Percentiles rank a stretch among this genome's conserved stretches.
Evolutionary conservation across 257 asterid species (phyloP).

Genomic region (Nicotiana attenuata): DNA sequence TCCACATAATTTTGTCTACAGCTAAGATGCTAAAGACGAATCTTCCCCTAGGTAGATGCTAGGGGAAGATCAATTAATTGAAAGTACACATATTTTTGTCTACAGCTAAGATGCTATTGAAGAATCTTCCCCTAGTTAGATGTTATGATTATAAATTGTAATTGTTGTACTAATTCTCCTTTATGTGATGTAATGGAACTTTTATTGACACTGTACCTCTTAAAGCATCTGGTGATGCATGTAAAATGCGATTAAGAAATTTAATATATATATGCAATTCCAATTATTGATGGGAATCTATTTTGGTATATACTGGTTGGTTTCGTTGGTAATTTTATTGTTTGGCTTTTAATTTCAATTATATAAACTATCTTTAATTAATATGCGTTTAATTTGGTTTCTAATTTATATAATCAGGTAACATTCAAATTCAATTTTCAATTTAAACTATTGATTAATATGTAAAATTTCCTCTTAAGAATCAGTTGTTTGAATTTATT

Average conservation of each 20-base stretch:
- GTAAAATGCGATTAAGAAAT: background rate
- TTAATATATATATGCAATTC: background rate
- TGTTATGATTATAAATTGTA: background rate
- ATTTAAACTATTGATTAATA: background rate
- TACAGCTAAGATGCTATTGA: background rate
- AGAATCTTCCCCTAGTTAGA: background rate
- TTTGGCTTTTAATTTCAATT: background rate
- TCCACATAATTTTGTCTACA: background rate
- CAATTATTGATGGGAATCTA: background rate
- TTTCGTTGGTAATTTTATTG: background rate
- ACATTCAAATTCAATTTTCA: background rate
- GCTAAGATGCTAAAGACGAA: background rate
- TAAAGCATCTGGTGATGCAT: background rate
- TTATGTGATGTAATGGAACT: background rate
- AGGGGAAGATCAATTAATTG: background rate
- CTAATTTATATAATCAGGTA: background rate
- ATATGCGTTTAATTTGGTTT: background rate
- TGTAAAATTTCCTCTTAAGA: background rate
- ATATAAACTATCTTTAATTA: background rate
- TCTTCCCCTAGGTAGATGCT: background rate
- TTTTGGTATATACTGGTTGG: background rate
- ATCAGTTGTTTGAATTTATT: background rate
- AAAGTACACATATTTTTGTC: background rate
- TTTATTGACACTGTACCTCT: background rate
- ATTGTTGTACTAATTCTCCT: background rate